Base-by-base conservation (phyloP, 352 stramenopile genomes). In the Phytophthora litchii region DNA sequence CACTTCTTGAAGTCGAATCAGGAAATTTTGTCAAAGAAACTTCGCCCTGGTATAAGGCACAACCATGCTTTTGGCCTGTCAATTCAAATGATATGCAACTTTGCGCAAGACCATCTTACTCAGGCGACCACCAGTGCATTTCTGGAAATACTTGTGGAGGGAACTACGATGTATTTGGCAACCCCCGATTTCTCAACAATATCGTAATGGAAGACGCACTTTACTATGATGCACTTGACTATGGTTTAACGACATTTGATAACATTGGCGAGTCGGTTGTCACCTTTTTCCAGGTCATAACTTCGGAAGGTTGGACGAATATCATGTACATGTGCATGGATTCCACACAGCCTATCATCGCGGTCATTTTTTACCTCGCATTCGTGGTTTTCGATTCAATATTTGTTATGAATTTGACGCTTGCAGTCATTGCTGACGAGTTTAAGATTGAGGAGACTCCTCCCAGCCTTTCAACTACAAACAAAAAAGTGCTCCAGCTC, bases 251-350 rank as follows among this genome's bases (percentile, higher is more conserved):
- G 1, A 92, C 70, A 8, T 98, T 98, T 57, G 94, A 98, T 67
- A 83, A 92, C 54, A 88, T 98, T 43, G 68, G 70, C 2, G 75
- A 64, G 12, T 80, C 92, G 4, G 95, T 96, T 37, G 70, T 98
- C 17, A 95, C 90, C 0, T 96, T 97, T 32, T 97, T 98, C 59
- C 91, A 98, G 67, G 64, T 84, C 0, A 88, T 98, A 19, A 98
- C 94, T 6, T 67, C 94, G 17, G 94, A 98, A 75, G 95, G 95
- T 1, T 98, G 95, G 95, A 94, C 80, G 0, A 68, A 74, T 14
- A 89, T 98, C 56, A 97, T 98, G 85, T 95, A 97, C 64, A 86
- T 91, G 72, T 75, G 88, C 21, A 75, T 86, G 72, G 62, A 85
- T 34, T 67, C 75, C 11, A 76, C 75, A 14, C 56, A 76, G 40